phyloP scores from a whole-genome alignment of 116 monocot genomes.

The Papilionanthe hybrid region DNA sequence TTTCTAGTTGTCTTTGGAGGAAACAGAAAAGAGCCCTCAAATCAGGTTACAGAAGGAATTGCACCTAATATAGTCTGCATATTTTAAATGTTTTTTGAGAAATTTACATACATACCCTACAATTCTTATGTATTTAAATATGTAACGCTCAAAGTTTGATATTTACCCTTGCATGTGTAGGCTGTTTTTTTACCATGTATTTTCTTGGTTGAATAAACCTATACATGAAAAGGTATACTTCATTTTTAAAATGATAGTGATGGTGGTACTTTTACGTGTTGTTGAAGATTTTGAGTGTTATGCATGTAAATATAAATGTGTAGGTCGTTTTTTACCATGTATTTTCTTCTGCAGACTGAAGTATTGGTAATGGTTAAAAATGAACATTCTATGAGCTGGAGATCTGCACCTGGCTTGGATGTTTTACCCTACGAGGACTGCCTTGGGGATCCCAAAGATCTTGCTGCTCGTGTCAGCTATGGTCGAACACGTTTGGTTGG shows the following conservation, averaged over 20 bases:
- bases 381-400: conserved; percentile 66
- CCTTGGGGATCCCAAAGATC: conserved; percentile 29
- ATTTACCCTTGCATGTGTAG: too few relatives aligned
- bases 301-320: too few relatives aligned
- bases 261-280: too few relatives aligned
- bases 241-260: too few relatives aligned
- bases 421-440: conserved; percentile 40
- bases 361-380: conserved; percentile 66
- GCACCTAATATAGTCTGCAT: background rate
- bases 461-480: conserved; percentile 40
- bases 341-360: conserved; percentile 56
- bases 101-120: too few relatives aligned
- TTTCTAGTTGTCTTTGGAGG: conserved; percentile 94
- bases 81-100: background rate
- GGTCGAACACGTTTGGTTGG: conserved; percentile 26
- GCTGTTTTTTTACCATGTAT: too few relatives aligned
- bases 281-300: too few relatives aligned
- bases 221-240: too few relatives aligned
- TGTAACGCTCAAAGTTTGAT: too few relatives aligned
- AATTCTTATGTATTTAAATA: too few relatives aligned
- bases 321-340: background rate
- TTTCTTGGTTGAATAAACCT: too few relatives aligned
- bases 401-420: conserved; percentile 53
- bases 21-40: conserved; percentile 78
- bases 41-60: conserved; percentile 49